These are phyloP conservation scores for Salix viminalis DNA, from an alignment of 345 rosid species.

Conservation along the genomic window DNA sequence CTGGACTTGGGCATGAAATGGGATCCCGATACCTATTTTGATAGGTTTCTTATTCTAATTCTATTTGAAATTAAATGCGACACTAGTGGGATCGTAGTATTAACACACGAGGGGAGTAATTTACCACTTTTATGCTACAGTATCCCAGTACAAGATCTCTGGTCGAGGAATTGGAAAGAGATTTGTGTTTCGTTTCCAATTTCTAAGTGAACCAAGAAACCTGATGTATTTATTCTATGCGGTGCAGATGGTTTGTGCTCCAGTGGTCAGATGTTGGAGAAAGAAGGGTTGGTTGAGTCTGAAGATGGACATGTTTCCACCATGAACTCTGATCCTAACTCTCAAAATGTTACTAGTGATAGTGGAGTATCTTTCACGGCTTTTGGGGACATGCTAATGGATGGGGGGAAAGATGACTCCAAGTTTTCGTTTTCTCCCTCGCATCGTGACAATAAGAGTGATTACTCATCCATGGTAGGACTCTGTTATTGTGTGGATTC, in stretches of 20 bases:
- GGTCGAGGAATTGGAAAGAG: not conserved
- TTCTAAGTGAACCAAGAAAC: not conserved
- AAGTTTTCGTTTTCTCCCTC: slow-evolving; percentile 60
- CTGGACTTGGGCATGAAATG: too few species aligned
- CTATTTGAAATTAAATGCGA: too few species aligned
- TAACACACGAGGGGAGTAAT: not conserved
- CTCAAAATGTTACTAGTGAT: slow-evolving; percentile 51
- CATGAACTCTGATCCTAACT: slow-evolving; percentile 41
- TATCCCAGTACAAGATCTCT: not conserved
- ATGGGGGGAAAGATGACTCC: slow-evolving; percentile 51
- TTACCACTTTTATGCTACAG: not conserved
- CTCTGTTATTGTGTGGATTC: slow-evolving; percentile 1
- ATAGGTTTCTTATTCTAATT: too few species aligned
- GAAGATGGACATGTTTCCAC: slow-evolving; percentile 52
- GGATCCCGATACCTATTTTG: too few species aligned
- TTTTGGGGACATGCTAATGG: slow-evolving; percentile 41
- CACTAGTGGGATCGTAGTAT: too few species aligned
- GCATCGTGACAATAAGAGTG: slow-evolving; percentile 50
- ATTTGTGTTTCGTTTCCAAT: not conserved
- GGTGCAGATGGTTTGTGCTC: not conserved
- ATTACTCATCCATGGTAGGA: slow-evolving; percentile 78
- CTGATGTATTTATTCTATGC: not conserved
- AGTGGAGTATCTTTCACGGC: slow-evolving; percentile 37
- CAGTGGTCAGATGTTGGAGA: slow-evolving; percentile 45
- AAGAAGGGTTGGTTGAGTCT: slow-evolving; percentile 52